A percentile compares a stretch with the other conserved stretches of the same genome.
Conservation (phyloP, 768 basidiomycete genomes). For the Mrakia frigida region DNA sequence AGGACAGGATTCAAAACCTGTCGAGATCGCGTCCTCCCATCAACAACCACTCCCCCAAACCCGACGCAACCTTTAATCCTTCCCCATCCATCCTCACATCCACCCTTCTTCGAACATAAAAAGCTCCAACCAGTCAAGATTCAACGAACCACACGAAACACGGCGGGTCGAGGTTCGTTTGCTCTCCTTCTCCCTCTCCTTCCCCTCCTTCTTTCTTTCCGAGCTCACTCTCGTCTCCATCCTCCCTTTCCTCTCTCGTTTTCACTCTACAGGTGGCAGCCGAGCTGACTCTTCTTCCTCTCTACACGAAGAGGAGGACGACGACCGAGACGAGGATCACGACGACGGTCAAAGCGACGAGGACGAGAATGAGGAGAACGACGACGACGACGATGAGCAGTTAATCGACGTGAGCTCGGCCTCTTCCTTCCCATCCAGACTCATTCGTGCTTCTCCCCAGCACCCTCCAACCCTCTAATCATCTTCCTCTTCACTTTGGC, state of each 20-base stretch:
- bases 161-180: neutral
- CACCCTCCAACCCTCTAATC: neutral
- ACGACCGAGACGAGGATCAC: constrained; percentile 19
- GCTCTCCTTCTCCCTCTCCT: neutral
- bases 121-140: too few species aligned
- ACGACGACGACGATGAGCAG: constrained; percentile 34
- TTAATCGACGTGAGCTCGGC: neutral
- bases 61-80: too few species aligned
- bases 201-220: neutral
- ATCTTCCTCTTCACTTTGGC: neutral
- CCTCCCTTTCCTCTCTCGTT: neutral
- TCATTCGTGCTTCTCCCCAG: neutral
- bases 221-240: neutral
- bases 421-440: neutral
- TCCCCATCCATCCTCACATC: too few species aligned
- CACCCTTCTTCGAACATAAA: too few species aligned
- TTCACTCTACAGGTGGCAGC: neutral
- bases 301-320: neutral
- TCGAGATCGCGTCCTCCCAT: too few species aligned
- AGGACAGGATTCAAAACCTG: too few species aligned
- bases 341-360: constrained; percentile 29
- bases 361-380: constrained; percentile 29
- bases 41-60: too few species aligned
- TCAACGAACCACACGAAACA: too few species aligned
- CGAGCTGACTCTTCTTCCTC: neutral